phyloP scores from a whole-genome alignment of 169 alveolate species.

The Cryptosporidium muris region DNA sequence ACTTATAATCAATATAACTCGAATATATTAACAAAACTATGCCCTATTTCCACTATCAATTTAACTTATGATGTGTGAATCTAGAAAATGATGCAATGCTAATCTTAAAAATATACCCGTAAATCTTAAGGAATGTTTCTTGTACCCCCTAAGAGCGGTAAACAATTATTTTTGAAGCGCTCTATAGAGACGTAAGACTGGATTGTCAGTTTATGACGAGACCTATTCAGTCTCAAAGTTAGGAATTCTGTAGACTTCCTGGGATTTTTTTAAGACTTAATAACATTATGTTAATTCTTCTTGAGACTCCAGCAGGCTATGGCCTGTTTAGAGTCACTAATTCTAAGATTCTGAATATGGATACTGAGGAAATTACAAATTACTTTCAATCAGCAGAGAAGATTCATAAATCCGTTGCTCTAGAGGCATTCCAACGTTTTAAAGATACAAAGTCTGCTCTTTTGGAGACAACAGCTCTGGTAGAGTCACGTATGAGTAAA shows the following conservation, averaged over 20 bases:
- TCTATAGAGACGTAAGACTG: conserved; percentile 51
- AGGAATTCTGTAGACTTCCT: background rate
- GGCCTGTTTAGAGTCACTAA: conserved; percentile 95
- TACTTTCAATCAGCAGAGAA: conserved; percentile 87
- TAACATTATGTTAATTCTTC: conserved; percentile 92
- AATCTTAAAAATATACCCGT: too few species aligned
- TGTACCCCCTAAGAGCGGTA: too few species aligned
- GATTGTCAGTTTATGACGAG: conserved; percentile 63
- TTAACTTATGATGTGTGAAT: too few species aligned
- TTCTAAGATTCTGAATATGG: conserved; percentile 87
- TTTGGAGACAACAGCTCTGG: conserved; percentile 83
- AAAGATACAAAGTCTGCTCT: conserved; percentile 90
- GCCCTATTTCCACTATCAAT: too few species aligned
- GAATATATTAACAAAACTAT: too few species aligned
- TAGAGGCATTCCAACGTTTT: conserved; percentile 88
- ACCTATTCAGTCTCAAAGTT: background rate
- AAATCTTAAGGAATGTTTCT: too few species aligned
- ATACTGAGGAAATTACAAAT: conserved; percentile 84
- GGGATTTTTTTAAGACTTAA: background rate
- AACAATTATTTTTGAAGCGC: too few species aligned
- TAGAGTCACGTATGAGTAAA: conserved; percentile 91
- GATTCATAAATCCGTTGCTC: conserved; percentile 82
- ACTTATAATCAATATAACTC: too few species aligned
- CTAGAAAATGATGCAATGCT: too few species aligned
- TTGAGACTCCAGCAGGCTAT: conserved; percentile 99